These are phyloP conservation scores for Hemisphaericaspora nanyangensis DNA, from an alignment of 805 yeast species.

Conservation along the genomic window DNA sequence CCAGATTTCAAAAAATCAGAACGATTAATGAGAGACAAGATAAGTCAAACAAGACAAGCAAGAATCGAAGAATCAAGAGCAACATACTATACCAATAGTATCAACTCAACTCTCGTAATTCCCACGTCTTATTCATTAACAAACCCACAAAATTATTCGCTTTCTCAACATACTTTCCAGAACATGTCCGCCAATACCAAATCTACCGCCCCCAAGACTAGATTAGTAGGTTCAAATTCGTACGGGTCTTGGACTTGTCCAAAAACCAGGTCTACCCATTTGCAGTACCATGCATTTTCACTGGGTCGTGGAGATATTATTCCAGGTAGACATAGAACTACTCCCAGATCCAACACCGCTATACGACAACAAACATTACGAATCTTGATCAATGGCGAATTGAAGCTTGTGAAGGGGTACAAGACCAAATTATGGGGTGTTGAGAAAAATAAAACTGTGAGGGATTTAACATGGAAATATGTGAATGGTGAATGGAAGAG, in stretches of 20 bases:
- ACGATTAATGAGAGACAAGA: constrained; percentile 24
- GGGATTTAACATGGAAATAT: constrained; percentile 63
- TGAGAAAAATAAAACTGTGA: constrained; percentile 58
- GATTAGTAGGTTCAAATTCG: constrained; percentile 29
- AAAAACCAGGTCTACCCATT: constrained; percentile 11
- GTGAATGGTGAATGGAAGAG: constrained; percentile 72
- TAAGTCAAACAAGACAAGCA: constrained; percentile 29
- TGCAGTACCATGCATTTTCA: constrained; percentile 17
- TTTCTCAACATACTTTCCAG: constrained; percentile 32
- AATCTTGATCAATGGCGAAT: constrained; percentile 52
- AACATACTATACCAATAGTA: constrained; percentile 16
- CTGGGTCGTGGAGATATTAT: constrained; percentile 39
- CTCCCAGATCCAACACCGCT: constrained; percentile 44
- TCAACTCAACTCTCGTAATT: constrained; percentile 15
- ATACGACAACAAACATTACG: constrained; percentile 59
- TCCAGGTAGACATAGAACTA: constrained; percentile 59
- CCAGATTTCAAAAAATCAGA: constrained; percentile 31
- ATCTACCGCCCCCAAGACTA: constrained; percentile 25
- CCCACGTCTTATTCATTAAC: constrained; percentile 3
- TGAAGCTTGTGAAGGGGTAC: constrained; percentile 53
- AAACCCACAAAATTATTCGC: constrained; percentile 15
- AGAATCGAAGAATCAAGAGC: constrained; percentile 41
- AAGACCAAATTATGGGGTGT: constrained; percentile 91
- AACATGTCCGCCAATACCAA: constrained; percentile 33
- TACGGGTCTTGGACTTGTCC: constrained; percentile 36